Evolutionary conservation across 768 basidiomycete genomes (phyloP), one percentile per base, ranked within the genome.

Genomic region (Hydnum rufescens): DNA sequence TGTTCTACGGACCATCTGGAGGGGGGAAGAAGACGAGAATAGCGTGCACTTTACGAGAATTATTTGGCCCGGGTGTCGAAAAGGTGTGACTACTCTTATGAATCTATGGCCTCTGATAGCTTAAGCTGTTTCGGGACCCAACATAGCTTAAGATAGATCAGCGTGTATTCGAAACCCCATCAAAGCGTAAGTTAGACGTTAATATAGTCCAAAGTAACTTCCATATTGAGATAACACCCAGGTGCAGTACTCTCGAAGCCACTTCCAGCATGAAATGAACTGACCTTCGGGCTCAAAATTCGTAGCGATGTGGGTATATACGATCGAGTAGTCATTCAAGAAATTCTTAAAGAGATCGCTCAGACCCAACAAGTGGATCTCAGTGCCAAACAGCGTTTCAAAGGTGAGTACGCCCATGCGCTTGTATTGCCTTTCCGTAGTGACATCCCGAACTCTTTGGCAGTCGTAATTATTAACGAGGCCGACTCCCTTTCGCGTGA

Each of bases 21-120:
- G 89, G 93, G 13, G 93, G 93, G 16, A 97, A 97, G 71, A 99
- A 99, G 74, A 97, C 93, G 42, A 73, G 93, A 32, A 89, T 97
- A 59, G 80, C 81, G 58, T 86, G 84, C 56, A 92, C 87, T 4
- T 64, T 99, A 54, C 71, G 81, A 57, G 80, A 95, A 60, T 64
- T 97, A 49, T 99, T 89, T 66, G 95, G 93, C 0, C 70, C 76
- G 42, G 88, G 92, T 1, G 88, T 82, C 1, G 93, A 97, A 64
- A 96, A 92, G 72, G 93, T 83, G 55, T 26, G 72, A 55, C 1
- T 29, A 51, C 13, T 30, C 25, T 49, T 22, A n/a, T 6, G 6
- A 18, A 23, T 42, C 51, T 18, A 29, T 34, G 32, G 19, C 19
- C 19, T 18, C 4, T 8, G 51, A 4, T 51, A 6, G n/a, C 44